Base-by-base conservation (phyloP, 164 flowering plant species). In the Magnolia sinica region DNA sequence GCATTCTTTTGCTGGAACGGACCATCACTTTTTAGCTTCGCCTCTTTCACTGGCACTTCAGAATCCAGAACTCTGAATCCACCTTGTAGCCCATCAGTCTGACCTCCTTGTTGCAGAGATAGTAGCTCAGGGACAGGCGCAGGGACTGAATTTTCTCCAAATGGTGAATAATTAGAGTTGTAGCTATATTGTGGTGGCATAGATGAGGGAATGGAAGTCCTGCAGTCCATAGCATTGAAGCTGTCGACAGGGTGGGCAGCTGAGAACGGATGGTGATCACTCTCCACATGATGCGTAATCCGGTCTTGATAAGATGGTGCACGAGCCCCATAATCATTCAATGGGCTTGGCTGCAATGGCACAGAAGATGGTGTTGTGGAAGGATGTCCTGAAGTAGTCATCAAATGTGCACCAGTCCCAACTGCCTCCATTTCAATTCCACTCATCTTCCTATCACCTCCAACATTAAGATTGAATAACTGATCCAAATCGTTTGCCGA, bases 401-500 rank as follows among this genome's bases (percentile, higher is more conserved):
- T 67, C 64, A 85, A 68, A 73, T 85, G 80, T 11, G 81, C 76
- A 24, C 79, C 24, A 64, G 65, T 51, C 61, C 75, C 83, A 80
- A 66, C 63, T 19, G 77, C 70, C 7, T 76, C 87, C 45, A 79
- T 80, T 65, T 83, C 88, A 72, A 73, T 31, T n/a, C 52, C 75
- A 49, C 70, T 16, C 23, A 23, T 68, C 31, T 18, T 49, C 37
- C 68, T 18, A n/a, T 74, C 73, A 58, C 31, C 76, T 31, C 77
- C 76, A 68, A 83, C 79, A 83, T 83, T 86, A 50, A 83, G 83
- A 51, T 79, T 75, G 18, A 85, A 82, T 61, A 92, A 77, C 79
- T 90, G 94, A 72, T 89, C 93, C 85, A 91, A 86, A 79, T 88
- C 87, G 76, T 81, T 90, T 67, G 73, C 85, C 13, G 88, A 87